These are phyloP conservation scores for Anethum foeniculum DNA, from an alignment of 140 eudicot genomes.

Conservation along the genomic window DNA sequence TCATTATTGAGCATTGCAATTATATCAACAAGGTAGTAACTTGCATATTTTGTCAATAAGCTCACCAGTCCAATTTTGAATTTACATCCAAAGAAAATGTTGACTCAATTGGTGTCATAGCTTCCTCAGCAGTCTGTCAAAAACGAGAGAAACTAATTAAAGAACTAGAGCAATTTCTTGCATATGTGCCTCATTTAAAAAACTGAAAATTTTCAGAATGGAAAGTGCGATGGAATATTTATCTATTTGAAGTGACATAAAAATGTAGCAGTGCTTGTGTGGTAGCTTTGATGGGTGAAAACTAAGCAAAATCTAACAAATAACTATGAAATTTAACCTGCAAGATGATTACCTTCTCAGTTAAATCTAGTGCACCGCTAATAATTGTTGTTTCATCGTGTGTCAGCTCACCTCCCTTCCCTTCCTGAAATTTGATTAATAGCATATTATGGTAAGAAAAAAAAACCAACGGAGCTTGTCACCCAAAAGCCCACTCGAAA, in stretches of 20 bases:
- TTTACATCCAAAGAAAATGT: slow-evolving; percentile 96
- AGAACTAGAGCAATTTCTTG: not conserved
- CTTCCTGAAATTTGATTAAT: slow-evolving; percentile 48
- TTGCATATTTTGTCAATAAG: not conserved
- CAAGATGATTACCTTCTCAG: slow-evolving; percentile 65
- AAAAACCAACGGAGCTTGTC: not conserved
- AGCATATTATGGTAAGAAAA: slow-evolving; percentile 7
- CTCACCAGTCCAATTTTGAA: slow-evolving; percentile 93
- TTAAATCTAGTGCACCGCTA: slow-evolving; percentile 95
- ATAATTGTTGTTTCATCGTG: slow-evolving; percentile 98
- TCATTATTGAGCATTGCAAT: too few relatives aligned
- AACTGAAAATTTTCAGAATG: not conserved
- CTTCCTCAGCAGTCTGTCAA: slow-evolving; percentile 89
- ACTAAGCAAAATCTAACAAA: not conserved
- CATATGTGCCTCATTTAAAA: not conserved
- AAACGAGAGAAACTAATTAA: slow-evolving; percentile 1
- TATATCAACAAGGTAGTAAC: not conserved
- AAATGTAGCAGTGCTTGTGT: not conserved
- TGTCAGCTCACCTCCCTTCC: slow-evolving; percentile 97
- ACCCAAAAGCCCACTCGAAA: not conserved
- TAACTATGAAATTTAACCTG: slow-evolving; percentile 5
- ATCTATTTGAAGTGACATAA: not conserved
- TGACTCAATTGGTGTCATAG: slow-evolving; percentile 98
- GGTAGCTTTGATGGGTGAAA: not conserved
- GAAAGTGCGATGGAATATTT: not conserved